Evolutionary conservation across 2,329 filamentous ascomycete genomes (phyloP).

Genomic region (Botrytis fragariae): DNA sequence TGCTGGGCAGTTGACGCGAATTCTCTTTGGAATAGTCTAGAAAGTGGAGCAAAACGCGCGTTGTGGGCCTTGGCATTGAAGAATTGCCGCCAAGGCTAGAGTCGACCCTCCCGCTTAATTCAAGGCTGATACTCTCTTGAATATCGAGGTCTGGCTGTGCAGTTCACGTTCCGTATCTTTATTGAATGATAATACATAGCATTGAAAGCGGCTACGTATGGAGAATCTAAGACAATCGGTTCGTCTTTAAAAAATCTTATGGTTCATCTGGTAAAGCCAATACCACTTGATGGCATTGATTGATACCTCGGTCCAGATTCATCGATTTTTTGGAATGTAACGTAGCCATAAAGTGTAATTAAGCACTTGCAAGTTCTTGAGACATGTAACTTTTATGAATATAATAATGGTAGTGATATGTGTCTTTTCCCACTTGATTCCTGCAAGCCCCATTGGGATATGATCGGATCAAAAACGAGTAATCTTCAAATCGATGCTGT

Average conservation of each 20-base stretch:
- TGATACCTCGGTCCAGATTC: neutral
- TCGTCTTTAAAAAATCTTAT: neutral
- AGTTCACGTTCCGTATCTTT: neutral
- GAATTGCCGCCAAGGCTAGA: neutral
- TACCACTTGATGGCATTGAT: neutral
- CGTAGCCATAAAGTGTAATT: neutral
- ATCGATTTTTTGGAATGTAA: neutral
- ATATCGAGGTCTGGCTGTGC: neutral
- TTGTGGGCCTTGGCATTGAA: neutral
- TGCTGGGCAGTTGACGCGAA: neutral
- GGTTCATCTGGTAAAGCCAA: neutral
- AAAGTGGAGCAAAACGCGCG: constrained; percentile 8
- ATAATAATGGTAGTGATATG: neutral
- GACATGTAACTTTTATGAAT: too few species aligned
- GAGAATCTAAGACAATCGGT: neutral
- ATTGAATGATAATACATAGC: too few species aligned
- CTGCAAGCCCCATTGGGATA: neutral
- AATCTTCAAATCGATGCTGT: neutral
- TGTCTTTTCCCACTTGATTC: neutral
- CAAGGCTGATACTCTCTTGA: neutral
- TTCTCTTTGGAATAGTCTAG: neutral
- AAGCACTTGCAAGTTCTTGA: neutral
- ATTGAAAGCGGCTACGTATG: neutral
- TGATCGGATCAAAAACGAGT: neutral
- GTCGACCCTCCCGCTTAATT: neutral